phyloP scores from a whole-genome alignment of 2,329 filamentous ascomycete genomes.

The Diaporthe capsici region DNA sequence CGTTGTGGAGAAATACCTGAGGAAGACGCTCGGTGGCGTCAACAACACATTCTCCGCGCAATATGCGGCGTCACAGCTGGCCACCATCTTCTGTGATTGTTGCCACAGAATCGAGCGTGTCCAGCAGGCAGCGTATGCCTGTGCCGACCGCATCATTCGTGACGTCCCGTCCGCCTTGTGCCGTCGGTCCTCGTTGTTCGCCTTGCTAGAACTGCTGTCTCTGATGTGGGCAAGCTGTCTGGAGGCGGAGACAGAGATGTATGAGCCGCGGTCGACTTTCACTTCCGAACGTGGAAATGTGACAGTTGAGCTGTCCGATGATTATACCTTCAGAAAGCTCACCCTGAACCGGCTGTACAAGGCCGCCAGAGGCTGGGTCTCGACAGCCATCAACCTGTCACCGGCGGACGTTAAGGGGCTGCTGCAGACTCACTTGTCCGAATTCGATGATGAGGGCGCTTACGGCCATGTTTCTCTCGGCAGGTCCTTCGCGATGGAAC shows the following conservation, averaged over 20 bases:
- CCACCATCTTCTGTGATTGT: constrained; percentile 86
- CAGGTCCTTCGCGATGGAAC: constrained; percentile 92
- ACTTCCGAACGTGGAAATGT: constrained; percentile 83
- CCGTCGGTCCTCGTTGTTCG: constrained; percentile 91
- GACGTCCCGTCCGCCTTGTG: constrained; percentile 92
- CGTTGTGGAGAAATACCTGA: constrained; percentile 84
- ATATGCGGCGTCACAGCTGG: constrained; percentile 90
- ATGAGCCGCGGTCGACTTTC: constrained; percentile 87
- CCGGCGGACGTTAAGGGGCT: constrained; percentile 95
- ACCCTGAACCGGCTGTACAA: constrained; percentile 85
- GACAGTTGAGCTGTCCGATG: constrained; percentile 91
- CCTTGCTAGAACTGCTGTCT: constrained; percentile 89
- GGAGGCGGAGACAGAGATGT: constrained; percentile 94
- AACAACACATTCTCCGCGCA: constrained; percentile 89
- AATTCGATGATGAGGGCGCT: constrained; percentile 90
- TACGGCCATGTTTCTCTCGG: constrained; percentile 95
- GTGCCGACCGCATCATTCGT: constrained; percentile 87
- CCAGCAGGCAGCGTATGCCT: constrained; percentile 86
- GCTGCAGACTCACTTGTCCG: constrained; percentile 94
- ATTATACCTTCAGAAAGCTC: constrained; percentile 83
- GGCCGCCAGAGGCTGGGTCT: constrained; percentile 85
- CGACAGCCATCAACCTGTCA: constrained; percentile 83
- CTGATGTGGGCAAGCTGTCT: constrained; percentile 97
- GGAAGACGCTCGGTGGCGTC: constrained; percentile 78
- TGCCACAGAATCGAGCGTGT: constrained; percentile 95